phyloP scores from a whole-genome alignment of 1,139 yeast species.

The Blastobotrys niveus region DNA sequence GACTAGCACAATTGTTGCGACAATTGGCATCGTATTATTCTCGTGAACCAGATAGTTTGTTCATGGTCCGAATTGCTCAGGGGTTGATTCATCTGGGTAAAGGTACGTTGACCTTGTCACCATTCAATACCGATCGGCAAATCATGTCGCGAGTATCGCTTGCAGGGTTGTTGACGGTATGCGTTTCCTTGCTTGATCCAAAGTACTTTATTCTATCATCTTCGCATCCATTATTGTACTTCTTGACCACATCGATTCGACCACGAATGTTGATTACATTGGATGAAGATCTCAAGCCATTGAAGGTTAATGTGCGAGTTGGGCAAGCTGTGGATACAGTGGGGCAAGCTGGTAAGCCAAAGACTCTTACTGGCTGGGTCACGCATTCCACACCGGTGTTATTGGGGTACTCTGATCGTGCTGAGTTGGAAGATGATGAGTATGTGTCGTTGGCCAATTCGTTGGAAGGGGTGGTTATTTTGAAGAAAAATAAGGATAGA shows the following conservation, averaged over 20 bases:
- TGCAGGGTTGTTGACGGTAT: conserved; percentile 81
- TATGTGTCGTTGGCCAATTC: conserved; percentile 76
- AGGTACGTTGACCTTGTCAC: conserved; percentile 84
- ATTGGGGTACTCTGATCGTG: conserved; percentile 89
- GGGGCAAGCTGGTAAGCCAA: conserved; percentile 98
- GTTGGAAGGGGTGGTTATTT: conserved; percentile 87
- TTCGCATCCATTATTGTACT: conserved; percentile 76
- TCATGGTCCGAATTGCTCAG: conserved; percentile 91
- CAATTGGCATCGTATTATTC: conserved; percentile 91
- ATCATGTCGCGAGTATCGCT: conserved; percentile 82
- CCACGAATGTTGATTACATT: conserved; percentile 93
- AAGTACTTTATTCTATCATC: conserved; percentile 57
- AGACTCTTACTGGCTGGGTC: conserved; percentile 98
- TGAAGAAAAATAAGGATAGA: conserved; percentile 84
- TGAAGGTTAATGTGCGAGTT: conserved; percentile 93
- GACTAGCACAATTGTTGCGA: conserved; percentile 90
- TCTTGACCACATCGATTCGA: conserved; percentile 80
- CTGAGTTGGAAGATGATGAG: conserved; percentile 94
- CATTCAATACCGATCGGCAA: conserved; percentile 85
- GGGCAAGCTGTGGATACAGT: conserved; percentile 99
- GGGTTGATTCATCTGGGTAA: conserved; percentile 94
- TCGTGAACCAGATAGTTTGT: conserved; percentile 83
- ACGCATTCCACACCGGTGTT: conserved; percentile 97
- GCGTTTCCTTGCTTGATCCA: conserved; percentile 83
- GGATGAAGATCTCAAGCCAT: conserved; percentile 80